A percentile compares a stretch with the other conserved stretches of the same genome.
phyloP scores from a whole-genome alignment of 306 rosid genomes.

The Gleditsia sinensis region DNA sequence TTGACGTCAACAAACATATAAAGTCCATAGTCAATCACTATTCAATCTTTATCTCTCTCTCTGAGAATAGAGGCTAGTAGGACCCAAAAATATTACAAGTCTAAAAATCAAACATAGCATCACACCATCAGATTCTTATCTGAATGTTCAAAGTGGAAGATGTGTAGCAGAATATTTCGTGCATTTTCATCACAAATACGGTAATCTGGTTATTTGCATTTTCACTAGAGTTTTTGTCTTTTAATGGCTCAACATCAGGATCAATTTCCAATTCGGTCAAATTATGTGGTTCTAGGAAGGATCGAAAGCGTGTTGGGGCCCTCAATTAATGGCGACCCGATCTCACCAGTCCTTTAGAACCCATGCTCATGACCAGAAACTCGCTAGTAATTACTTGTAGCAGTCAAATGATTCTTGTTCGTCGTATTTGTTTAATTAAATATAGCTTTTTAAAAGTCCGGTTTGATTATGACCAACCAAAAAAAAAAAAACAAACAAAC shows the following conservation, averaged over 20 bases:
- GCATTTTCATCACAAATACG: too few relatives aligned
- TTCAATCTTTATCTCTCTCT: not conserved
- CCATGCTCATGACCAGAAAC: not conserved
- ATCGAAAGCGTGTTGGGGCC: constrained; percentile 20
- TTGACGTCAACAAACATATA: constrained; percentile 48
- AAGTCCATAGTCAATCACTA: constrained; percentile 55
- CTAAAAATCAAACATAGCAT: not conserved
- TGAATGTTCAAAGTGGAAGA: not conserved
- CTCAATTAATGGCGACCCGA: not conserved
- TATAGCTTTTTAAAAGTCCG: too few relatives aligned
- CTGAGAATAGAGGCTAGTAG: not conserved
- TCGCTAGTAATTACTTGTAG: not conserved
- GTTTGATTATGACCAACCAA: too few relatives aligned
- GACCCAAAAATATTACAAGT: not conserved
- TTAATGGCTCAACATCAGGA: not conserved
- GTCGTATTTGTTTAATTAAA: not conserved
- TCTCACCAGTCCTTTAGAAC: not conserved
- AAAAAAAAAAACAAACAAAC: too few relatives aligned
- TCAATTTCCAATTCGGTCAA: constrained; percentile 17
- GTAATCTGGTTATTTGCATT: not conserved
- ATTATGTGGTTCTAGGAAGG: constrained; percentile 45
- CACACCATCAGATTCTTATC: not conserved
- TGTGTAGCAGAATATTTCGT: too few relatives aligned
- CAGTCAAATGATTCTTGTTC: not conserved
- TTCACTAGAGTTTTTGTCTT: not conserved